Base-by-base conservation (phyloP, 1,284 basidiomycete genomes). In the Trichosporon sp. region DNA sequence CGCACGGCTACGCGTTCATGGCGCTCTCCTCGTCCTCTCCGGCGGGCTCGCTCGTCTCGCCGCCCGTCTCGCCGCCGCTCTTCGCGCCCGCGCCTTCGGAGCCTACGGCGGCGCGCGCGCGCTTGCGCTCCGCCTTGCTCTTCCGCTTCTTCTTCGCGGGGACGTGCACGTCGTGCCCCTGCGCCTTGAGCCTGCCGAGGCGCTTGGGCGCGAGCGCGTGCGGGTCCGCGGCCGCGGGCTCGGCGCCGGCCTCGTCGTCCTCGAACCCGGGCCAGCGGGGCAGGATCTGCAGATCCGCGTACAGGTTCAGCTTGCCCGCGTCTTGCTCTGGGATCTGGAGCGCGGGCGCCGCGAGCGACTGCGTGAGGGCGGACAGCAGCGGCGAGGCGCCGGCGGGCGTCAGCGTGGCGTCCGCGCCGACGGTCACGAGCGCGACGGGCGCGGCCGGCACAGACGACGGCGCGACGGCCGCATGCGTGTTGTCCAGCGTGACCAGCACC, bases 181-280 rank as follows among this genome's bases (percentile, higher is more conserved):
- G 73, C 25, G 79, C 70, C 74, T 80, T 81, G 32, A 83, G 72
- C 23, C 79, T 62, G 9, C 82, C 82, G n/a, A 83, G 69, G 51
- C 75, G 70, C 67, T 76, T 76, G 13, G 74, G 68, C 44, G 70
- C 70, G 68, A 81, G 66, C 47, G 47, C 21, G n/a, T 75, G 74
- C 34, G 78, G 77, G 75, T 27, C 76, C 74, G 18, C 29, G 58
- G 5, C 74, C 73, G 62, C 72, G 76, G 0, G 58, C 62, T 47
- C 42, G 32, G 70, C 73, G 2, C 70, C 73, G 38, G 80, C 81
- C 27, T 80, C 80, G 67, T 81, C 82, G 66, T 82, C 82, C 67
- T 83, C 82, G 29, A 79, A 73, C 0, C 81, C 80, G 15, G 77
- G 77, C 81, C 81, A 83, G 69, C 80, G 76, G 9, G 82, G 82